These are phyloP conservation scores for Umbilicaria muhlenbergii DNA, from an alignment of 495 filamentous ascomycete genomes.

Conservation along the genomic window DNA sequence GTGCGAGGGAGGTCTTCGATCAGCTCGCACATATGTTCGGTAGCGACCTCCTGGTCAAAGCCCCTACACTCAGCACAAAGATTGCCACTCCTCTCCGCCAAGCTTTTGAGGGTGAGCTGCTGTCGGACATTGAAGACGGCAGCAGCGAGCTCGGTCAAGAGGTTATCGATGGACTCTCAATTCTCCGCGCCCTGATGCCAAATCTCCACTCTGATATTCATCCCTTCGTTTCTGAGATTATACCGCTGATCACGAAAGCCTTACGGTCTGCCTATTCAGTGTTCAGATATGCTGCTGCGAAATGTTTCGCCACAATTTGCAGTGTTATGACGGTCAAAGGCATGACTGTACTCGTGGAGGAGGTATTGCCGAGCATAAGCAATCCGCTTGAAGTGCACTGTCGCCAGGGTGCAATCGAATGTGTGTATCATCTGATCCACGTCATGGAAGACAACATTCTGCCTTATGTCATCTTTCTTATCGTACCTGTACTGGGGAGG, in stretches of 20 bases:
- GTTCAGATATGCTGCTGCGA: slow-evolving; percentile 89
- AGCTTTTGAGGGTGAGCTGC: slow-evolving; percentile 59
- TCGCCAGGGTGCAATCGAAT: slow-evolving; percentile 88
- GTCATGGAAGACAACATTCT: slow-evolving; percentile 96
- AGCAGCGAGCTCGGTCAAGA: slow-evolving; percentile 68
- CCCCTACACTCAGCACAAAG: slow-evolving; percentile 62
- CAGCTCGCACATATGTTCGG: slow-evolving; percentile 71
- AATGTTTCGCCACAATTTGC: slow-evolving; percentile 93
- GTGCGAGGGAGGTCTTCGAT: slow-evolving; percentile 89
- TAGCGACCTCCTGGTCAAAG: slow-evolving; percentile 51
- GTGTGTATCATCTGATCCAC: slow-evolving; percentile 86
- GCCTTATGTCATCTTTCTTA: slow-evolving; percentile 96
- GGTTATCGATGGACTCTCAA: slow-evolving; percentile 84
- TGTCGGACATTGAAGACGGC: slow-evolving; percentile 49
- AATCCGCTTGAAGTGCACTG: slow-evolving; percentile 71
- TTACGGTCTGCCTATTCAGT: slow-evolving; percentile 77
- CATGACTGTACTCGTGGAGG: slow-evolving; percentile 91
- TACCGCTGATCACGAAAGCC: slow-evolving; percentile 77
- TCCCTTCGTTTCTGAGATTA: slow-evolving; percentile 59
- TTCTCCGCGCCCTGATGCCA: slow-evolving; percentile 75
- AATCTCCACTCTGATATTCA: slow-evolving; percentile 61
- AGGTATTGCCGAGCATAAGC: slow-evolving; percentile 77
- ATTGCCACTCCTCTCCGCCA: slow-evolving; percentile 66
- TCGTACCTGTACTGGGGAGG: slow-evolving; percentile 93
- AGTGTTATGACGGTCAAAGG: slow-evolving; percentile 87